Conservation (phyloP, 2,329 filamentous ascomycete species). For the Pseudogymnoascus sp. region DNA sequence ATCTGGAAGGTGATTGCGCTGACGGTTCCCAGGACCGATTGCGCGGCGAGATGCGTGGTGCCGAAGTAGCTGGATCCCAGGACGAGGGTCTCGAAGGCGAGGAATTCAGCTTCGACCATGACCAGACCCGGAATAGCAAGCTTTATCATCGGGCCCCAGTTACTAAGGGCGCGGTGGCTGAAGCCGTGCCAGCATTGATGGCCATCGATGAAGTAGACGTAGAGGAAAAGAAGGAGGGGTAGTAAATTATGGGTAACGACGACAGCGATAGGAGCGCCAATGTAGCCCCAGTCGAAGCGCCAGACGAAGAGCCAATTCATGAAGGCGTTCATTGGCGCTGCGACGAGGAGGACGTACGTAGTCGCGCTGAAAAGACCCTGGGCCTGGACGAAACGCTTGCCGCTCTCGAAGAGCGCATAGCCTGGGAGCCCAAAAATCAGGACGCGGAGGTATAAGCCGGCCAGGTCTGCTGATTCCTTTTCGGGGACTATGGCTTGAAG, state of each 20-base stretch:
- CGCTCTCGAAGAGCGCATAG: conserved; percentile 67
- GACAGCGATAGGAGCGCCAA: conserved; percentile 74
- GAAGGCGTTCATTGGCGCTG: conserved; percentile 68
- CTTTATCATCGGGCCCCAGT: conserved; percentile 79
- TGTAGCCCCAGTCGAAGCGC: conserved; percentile 60
- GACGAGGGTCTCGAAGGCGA: conserved; percentile 87
- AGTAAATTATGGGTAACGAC: conserved; percentile 68
- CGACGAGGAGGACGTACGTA: conserved; percentile 68
- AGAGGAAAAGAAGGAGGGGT: conserved; percentile 63
- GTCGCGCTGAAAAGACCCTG: conserved; percentile 77
- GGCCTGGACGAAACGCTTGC: conserved; percentile 74
- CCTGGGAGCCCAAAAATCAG: conserved; percentile 65
- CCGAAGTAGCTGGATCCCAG: conserved; percentile 75
- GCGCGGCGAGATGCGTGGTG: conserved; percentile 73
- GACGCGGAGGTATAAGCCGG: conserved; percentile 66
- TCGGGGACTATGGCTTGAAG: conserved; percentile 64
- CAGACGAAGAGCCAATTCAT: conserved; percentile 76
- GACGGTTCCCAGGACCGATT: conserved; percentile 75
- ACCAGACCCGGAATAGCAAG: conserved; percentile 82
- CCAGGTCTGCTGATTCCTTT: conserved; percentile 59
- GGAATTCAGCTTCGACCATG: conserved; percentile 90
- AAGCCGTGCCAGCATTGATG: conserved; percentile 77
- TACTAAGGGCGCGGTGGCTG: conserved; percentile 58
- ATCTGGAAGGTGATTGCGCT: conserved; percentile 80
- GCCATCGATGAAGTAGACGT: conserved; percentile 65